These are phyloP conservation scores for Chlorella sp. DNA, from an alignment of 139 green algal species.

Conservation along the genomic window DNA sequence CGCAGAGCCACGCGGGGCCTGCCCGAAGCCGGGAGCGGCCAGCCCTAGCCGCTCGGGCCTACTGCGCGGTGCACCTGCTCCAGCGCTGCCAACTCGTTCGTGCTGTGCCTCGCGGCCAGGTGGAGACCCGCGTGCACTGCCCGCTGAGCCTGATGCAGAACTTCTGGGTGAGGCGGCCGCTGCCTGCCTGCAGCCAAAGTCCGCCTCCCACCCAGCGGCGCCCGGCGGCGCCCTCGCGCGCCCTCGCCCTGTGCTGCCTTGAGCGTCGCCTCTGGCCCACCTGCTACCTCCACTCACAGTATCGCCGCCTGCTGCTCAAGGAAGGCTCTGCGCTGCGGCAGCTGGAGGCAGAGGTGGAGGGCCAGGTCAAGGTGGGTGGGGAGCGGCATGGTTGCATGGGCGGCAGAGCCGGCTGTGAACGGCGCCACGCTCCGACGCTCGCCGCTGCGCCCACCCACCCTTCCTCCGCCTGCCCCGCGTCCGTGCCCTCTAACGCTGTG, in stretches of 20 bases:
- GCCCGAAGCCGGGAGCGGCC: too few species aligned
- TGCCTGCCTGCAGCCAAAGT: background rate
- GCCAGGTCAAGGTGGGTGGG: constrained; percentile 6
- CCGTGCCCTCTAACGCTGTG: background rate
- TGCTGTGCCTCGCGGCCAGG: constrained; percentile 9
- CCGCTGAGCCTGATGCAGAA: constrained; percentile 60
- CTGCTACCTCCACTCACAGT: too few species aligned
- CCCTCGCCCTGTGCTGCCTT: too few species aligned
- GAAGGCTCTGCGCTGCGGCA: constrained; percentile 39
- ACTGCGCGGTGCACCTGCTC: background rate
- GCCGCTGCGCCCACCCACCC: too few species aligned
- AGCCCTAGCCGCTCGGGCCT: too few species aligned
- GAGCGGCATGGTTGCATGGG: too few species aligned
- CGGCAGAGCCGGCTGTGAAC: background rate
- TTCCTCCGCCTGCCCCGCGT: background rate
- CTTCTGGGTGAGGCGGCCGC: constrained; percentile 33
- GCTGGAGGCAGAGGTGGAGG: constrained; percentile 25
- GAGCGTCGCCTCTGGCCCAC: too few species aligned
- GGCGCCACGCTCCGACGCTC: too few species aligned
- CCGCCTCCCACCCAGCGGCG: too few species aligned
- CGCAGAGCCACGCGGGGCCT: too few species aligned
- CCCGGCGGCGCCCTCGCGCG: too few species aligned
- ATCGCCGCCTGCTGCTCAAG: constrained; percentile 52
- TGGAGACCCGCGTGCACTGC: constrained; percentile 74
- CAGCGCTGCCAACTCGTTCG: background rate